A percentile compares a stretch with the other conserved stretches of the same genome.
Conservation (phyloP, 192 early-diverging fungal species). For the Coemansia sp. region DNA sequence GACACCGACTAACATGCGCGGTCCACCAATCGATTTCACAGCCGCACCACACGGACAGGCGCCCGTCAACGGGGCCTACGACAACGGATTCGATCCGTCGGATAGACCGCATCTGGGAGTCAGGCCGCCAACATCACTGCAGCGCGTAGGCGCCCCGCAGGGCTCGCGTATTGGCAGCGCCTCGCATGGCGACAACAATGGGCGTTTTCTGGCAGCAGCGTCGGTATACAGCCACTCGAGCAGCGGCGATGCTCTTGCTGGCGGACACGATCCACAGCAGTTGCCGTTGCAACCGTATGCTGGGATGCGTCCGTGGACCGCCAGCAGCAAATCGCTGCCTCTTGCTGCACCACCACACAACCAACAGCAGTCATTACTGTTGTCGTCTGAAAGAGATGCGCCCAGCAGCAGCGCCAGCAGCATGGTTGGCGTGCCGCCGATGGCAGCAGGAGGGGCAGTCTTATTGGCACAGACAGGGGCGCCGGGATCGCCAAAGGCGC, state of each 20-base stretch:
- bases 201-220: slow-evolving; percentile 1
- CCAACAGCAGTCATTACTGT: slow-evolving; percentile 5
- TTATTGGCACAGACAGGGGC: slow-evolving; percentile 24
- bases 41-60: slow-evolving; percentile 9
- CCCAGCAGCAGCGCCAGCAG: slow-evolving; percentile 50
- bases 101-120: slow-evolving; percentile 22
- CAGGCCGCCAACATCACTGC: slow-evolving; percentile 12
- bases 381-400: slow-evolving; percentile 31
- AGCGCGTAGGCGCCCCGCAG: slow-evolving; percentile 5
- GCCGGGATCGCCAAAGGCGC: slow-evolving; percentile 25
- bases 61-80: neutral
- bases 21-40: slow-evolving; percentile 12
- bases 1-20: neutral
- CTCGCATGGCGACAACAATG: slow-evolving; percentile 1
- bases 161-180: slow-evolving; percentile 8
- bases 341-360: slow-evolving; percentile 5
- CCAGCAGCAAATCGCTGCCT: slow-evolving; percentile 47
- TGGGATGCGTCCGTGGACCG: slow-evolving; percentile 43
- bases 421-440: slow-evolving; percentile 37
- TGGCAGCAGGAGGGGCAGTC: slow-evolving; percentile 6
- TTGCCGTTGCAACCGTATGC: slow-evolving; percentile 11
- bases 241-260: slow-evolving; percentile 31
- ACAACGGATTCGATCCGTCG: slow-evolving; percentile 47
- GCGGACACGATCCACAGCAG: neutral
- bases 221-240: slow-evolving; percentile 30